Conservation (phyloP, 306 rosid genomes). For the Hylodesmum podocarpum region DNA sequence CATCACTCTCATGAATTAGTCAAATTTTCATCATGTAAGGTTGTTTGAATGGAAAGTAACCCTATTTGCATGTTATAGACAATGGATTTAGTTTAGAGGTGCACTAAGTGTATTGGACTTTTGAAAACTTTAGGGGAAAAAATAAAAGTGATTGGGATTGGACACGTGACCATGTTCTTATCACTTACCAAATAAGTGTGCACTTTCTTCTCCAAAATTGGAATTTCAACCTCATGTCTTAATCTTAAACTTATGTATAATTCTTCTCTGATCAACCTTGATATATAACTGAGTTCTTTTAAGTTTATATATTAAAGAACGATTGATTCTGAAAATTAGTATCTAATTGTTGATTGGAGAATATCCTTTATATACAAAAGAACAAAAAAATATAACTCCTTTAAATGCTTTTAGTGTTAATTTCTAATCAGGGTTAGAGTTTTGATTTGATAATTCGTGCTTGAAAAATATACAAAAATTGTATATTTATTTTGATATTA, state of each 20-base stretch:
- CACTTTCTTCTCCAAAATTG: not conserved
- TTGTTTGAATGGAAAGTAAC: constrained; percentile 41
- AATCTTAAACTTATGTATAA: not conserved
- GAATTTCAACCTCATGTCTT: not conserved
- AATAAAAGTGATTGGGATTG: constrained; percentile 1
- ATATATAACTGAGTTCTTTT: too few relatives aligned
- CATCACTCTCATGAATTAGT: constrained; percentile 44
- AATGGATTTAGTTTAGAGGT: constrained; percentile 5
- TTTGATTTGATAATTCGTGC: not conserved
- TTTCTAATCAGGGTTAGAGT: not conserved
- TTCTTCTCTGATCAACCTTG: too few relatives aligned
- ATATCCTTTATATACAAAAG: too few relatives aligned
- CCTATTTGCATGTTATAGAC: constrained; percentile 24
- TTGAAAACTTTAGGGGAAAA: constrained; percentile 10
- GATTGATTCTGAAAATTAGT: too few relatives aligned
- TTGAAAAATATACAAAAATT: too few relatives aligned
- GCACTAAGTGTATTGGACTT: constrained; percentile 27
- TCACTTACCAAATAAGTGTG: constrained; percentile 15
- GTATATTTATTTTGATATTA: too few relatives aligned
- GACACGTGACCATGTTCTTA: constrained; percentile 15
- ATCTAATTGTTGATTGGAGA: too few relatives aligned
- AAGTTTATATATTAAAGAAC: too few relatives aligned
- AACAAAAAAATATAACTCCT: too few relatives aligned
- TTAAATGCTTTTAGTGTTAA: not conserved
- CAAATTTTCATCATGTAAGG: constrained; percentile 33